A percentile compares a stretch with the other conserved stretches of the same genome.
Evolutionary conservation across 2,329 filamentous ascomycete species (phyloP).

Genomic region (Clarireedia sp.): DNA sequence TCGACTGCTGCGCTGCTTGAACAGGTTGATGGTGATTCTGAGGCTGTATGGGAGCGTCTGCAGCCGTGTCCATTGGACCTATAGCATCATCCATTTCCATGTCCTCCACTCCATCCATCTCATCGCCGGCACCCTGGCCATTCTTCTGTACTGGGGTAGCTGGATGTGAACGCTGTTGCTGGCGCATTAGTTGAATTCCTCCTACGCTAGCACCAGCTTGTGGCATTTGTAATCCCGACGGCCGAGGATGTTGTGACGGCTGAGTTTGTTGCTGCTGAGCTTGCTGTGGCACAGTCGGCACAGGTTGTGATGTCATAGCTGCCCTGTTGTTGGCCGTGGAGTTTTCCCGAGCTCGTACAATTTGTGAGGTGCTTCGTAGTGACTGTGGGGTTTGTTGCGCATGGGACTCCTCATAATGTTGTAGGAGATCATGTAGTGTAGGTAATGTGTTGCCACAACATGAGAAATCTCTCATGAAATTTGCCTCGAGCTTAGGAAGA

Average conservation of each 20-base stretch:
- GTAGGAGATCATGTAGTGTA: constrained; percentile 86
- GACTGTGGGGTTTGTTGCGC: constrained; percentile 57
- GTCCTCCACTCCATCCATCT: constrained; percentile 81
- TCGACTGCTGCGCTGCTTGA: constrained; percentile 57
- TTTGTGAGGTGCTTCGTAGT: constrained; percentile 31
- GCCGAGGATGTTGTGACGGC: constrained; percentile 17
- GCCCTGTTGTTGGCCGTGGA: constrained; percentile 41
- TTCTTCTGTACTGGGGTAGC: constrained; percentile 26
- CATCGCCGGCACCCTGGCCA: constrained; percentile 35
- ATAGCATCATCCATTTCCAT: constrained; percentile 94
- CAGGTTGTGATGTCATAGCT: constrained; percentile 26
- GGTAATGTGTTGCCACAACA: constrained; percentile 88
- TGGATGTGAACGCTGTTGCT: constrained; percentile 29
- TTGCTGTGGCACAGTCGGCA: constrained; percentile 39
- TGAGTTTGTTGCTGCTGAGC: constrained; percentile 33
- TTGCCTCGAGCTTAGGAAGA: constrained; percentile 89
- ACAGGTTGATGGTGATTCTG: constrained; percentile 46
- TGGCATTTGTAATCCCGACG: constrained; percentile 25
- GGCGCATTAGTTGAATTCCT: constrained; percentile 30
- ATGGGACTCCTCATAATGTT: constrained; percentile 95
- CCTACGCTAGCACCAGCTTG: constrained; percentile 24
- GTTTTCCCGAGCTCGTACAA: constrained; percentile 36
- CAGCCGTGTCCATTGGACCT: constrained; percentile 55
- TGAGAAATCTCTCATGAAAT: constrained; percentile 95
- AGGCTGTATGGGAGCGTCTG: constrained; percentile 33